Base-by-base conservation (phyloP, 2,329 filamentous ascomycete species). In the Cladophialophora exuberans region DNA sequence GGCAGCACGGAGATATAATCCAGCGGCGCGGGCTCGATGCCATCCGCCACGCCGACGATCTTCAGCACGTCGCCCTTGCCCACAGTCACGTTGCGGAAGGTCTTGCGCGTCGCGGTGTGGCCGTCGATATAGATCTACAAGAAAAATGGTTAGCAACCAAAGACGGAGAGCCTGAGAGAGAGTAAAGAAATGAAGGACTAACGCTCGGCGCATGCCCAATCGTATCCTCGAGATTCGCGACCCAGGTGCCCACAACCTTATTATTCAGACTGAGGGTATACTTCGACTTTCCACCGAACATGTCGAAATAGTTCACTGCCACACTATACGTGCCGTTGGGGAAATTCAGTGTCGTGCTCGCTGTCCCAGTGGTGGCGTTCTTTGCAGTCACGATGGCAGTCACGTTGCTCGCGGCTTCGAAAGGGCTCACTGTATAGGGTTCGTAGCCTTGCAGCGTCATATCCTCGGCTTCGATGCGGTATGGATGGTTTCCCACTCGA, bases 1-100 rank as follows among this genome's bases (percentile, higher is more conserved):
- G 85, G 85, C 54, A 89, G 65, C 44, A 89, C 70, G 3, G 79
- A 78, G 36, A 89, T 69, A 67, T 89, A 89, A 70, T 89, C 86
- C 57, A 89, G 50, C 3, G 86, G 83, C 47, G 86, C 86, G 9
- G 77, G 77, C 71, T 89, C 86, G 22, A 74, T 71, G 0, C 85
- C 84, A 67, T 86, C 74, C 0, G 85, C 78, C 25, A 63, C 72
- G 0, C 85, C 84, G 2, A 81, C 76, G 56, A 87, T 76, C 62
- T 73, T 80, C 49, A 87, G 60, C 50, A 67, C 64, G 60, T 82
- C 79, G 0, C 83, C 83, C 51, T 74, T 76, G 33, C 67, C 63
- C 5, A 86, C 70, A 13, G 73, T 64, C 0, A 87, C 72, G 0
- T 67, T 70, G 9, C 68, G 67, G 58, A 87, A 88, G 0, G 81